Evolutionary conservation across 2,329 filamentous ascomycete species (phyloP).

Genomic region (Exophiala calicioides): DNA sequence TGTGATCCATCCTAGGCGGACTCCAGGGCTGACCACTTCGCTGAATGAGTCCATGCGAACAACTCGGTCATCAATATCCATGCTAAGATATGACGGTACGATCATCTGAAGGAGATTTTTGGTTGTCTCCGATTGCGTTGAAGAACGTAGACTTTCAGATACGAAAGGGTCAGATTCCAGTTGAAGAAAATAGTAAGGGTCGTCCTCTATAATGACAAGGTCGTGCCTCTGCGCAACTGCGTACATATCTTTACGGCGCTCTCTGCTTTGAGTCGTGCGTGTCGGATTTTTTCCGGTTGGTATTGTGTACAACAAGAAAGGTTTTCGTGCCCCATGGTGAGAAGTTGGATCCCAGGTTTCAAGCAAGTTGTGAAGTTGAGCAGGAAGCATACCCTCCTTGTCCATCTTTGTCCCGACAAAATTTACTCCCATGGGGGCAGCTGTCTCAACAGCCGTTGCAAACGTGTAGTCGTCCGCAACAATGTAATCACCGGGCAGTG

Average conservation of each 20-base stretch:
- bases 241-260: background rate
- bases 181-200: conserved; percentile 7
- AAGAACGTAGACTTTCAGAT: no score
- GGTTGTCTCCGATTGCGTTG: no score
- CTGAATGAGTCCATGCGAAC: conserved; percentile 2
- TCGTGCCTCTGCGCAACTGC: conserved; percentile 3
- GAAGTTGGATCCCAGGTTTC: background rate
- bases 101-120: no score
- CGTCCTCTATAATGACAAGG: conserved; percentile 6
- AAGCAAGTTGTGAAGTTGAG: background rate
- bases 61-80: background rate
- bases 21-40: conserved; percentile 1
- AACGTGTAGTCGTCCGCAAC: conserved; percentile 8
- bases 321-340: background rate
- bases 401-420: background rate
- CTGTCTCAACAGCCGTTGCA: conserved; percentile 1
- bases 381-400: background rate
- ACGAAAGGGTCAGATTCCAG: background rate
- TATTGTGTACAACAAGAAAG: background rate
- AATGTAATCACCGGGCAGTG: conserved; percentile 5
- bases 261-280: background rate
- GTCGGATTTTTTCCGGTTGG: conserved; percentile 3
- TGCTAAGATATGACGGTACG: background rate
- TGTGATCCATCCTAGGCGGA: conserved; percentile 7
- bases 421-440: background rate